Conservation (phyloP, 305 asterid species). For the Solanum hybrid region DNA sequence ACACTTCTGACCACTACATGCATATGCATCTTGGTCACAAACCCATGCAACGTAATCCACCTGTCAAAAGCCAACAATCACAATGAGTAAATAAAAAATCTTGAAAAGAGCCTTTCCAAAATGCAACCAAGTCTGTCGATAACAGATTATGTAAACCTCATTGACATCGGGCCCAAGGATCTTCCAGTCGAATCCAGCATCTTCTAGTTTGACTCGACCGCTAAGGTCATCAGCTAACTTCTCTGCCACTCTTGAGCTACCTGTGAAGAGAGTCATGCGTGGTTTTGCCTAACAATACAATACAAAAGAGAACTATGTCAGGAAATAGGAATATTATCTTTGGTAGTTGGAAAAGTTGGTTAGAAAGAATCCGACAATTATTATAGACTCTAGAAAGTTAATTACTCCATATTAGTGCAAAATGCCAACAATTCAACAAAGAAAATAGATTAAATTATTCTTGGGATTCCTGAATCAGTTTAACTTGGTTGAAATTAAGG, state of each 20-base stretch:
- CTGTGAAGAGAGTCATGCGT: conserved; percentile 95
- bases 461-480: background rate
- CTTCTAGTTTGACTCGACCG: conserved; percentile 81
- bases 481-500: background rate
- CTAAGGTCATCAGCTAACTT: conserved; percentile 73
- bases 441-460: background rate
- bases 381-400: background rate
- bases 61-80: conserved; percentile 20
- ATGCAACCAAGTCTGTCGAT: background rate
- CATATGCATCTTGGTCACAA: conserved; percentile 96
- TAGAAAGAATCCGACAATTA: background rate
- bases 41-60: conserved; percentile 94
- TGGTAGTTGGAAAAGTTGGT: background rate
- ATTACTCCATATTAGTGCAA: background rate
- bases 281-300: conserved; percentile 61
- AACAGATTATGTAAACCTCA: conserved; percentile 37
- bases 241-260: conserved; percentile 90
- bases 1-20: conserved; percentile 96
- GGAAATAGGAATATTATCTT: background rate
- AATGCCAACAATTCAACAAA: background rate
- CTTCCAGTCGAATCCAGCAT: conserved; percentile 99
- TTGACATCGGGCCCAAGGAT: conserved; percentile 95
- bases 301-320: background rate
- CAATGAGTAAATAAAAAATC: background rate
- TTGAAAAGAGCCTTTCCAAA: background rate